Conservation (phyloP, 345 rosid genomes). For the Eucalyptus cladocalyx region DNA sequence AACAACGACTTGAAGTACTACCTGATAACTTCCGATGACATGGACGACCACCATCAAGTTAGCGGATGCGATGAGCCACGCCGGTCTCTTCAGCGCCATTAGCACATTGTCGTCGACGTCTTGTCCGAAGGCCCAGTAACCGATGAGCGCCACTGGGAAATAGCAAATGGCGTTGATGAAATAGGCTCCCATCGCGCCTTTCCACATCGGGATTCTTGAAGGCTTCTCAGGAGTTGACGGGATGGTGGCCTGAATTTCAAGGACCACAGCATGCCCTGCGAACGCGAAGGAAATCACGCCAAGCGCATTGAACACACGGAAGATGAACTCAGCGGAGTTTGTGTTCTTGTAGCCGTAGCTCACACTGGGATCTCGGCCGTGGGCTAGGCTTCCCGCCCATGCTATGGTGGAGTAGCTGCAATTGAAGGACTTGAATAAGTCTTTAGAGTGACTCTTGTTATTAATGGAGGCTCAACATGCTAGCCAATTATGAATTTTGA, state of each 20-base stretch:
- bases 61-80: conserved; percentile 89
- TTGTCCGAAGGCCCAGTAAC: conserved; percentile 78
- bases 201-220: conserved; percentile 86
- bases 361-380: conserved; percentile 47
- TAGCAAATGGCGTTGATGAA: conserved; percentile 84
- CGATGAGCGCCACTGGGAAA: conserved; percentile 84
- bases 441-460: neutral
- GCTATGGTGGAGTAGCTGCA: conserved; percentile 92
- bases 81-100: conserved; percentile 42
- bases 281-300: conserved; percentile 88
- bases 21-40: conserved; percentile 95
- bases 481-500: neutral
- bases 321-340: conserved; percentile 35
- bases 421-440: neutral
- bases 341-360: conserved; percentile 54
- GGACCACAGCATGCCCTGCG: conserved; percentile 87
- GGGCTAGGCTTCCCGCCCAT: conserved; percentile 65
- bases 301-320: conserved; percentile 67
- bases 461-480: neutral
- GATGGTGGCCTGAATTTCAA: conserved; percentile 92
- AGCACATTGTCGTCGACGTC: conserved; percentile 84
- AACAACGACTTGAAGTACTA: neutral
- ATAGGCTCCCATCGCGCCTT: conserved; percentile 73
- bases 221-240: conserved; percentile 86
- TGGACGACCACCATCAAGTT: conserved; percentile 93